Evolutionary conservation across 108 stramenopile species (phyloP).

Genomic region (Pseudonitzschia delicatissima): DNA sequence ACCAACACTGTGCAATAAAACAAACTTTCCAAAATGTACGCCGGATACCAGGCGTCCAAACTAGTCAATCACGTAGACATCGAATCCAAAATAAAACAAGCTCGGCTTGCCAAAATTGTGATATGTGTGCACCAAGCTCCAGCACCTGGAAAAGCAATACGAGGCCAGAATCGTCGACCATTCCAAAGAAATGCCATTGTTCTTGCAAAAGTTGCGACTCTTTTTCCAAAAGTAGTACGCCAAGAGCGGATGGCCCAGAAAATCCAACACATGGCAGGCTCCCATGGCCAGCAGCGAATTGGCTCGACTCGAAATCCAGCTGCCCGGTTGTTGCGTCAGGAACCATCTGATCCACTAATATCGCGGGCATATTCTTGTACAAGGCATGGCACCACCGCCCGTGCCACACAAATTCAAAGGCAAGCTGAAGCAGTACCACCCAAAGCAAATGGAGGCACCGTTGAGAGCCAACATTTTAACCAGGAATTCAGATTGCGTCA

Average conservation of each 20-base stretch:
- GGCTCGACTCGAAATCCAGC: slow-evolving; percentile 16
- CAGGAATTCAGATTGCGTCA: slow-evolving; percentile 37
- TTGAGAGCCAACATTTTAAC: slow-evolving; percentile 29
- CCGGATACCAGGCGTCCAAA: slow-evolving; percentile 43
- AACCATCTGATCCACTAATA: slow-evolving; percentile 30
- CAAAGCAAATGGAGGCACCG: slow-evolving; percentile 41
- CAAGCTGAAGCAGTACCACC: slow-evolving; percentile 53
- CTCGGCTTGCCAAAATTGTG: slow-evolving; percentile 34
- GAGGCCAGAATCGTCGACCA: slow-evolving; percentile 48
- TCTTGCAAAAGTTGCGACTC: background rate
- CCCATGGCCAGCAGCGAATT: slow-evolving; percentile 20
- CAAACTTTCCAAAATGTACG: slow-evolving; percentile 45
- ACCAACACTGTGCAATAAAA: slow-evolving; percentile 23
- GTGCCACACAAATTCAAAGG: slow-evolving; percentile 30
- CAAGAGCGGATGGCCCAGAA: slow-evolving; percentile 45
- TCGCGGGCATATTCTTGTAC: slow-evolving; percentile 51
- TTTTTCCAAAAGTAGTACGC: slow-evolving; percentile 45
- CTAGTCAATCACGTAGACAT: slow-evolving; percentile 46
- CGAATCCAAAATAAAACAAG: slow-evolving; percentile 48
- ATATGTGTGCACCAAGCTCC: slow-evolving; percentile 46
- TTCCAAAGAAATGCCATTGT: slow-evolving; percentile 15
- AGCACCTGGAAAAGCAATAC: slow-evolving; percentile 36
- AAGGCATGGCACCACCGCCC: slow-evolving; percentile 41
- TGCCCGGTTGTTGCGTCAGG: background rate
- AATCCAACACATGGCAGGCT: slow-evolving; percentile 46